Conservation (phyloP, 148 eudicot genomes). For the Diospyros lotus region DNA sequence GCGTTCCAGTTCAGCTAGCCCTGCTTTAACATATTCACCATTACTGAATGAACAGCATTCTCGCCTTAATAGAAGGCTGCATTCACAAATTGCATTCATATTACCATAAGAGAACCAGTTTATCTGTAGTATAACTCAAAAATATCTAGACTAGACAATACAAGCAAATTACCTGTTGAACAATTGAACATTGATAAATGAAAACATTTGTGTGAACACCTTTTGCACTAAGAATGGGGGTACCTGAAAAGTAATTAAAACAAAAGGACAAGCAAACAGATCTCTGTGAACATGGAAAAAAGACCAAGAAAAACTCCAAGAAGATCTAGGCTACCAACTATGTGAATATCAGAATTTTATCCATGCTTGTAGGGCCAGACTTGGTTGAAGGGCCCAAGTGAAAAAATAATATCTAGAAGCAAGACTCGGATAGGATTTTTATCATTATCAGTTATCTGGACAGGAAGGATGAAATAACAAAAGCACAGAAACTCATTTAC, state of each 20-base stretch:
- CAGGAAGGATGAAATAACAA: conserved; percentile 4
- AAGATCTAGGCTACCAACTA: too few species aligned
- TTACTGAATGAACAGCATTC: conserved; percentile 92
- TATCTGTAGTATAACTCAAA: too few species aligned
- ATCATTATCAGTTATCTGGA: not conserved
- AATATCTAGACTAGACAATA: not conserved
- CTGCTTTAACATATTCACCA: conserved; percentile 74
- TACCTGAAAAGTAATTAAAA: conserved; percentile 32
- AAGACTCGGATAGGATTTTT: too few species aligned
- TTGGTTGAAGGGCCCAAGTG: too few species aligned
- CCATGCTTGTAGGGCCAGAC: too few species aligned
- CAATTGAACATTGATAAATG: conserved; percentile 82
- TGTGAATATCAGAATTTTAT: too few species aligned
- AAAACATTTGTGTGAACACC: conserved; percentile 77
- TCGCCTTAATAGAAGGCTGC: conserved; percentile 79
- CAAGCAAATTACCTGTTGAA: conserved; percentile 67
- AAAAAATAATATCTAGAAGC: too few species aligned
- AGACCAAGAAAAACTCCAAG: too few species aligned
- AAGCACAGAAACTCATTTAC: conserved; percentile 28
- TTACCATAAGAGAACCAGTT: not conserved
- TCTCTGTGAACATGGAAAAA: too few species aligned
- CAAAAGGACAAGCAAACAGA: too few species aligned
- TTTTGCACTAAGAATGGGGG: conserved; percentile 85
- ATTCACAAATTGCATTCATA: conserved; percentile 16
- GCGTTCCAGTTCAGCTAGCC: conserved; percentile 71